Base-by-base conservation (phyloP, 257 asterid species). In the Gentiana dahurica region DNA sequence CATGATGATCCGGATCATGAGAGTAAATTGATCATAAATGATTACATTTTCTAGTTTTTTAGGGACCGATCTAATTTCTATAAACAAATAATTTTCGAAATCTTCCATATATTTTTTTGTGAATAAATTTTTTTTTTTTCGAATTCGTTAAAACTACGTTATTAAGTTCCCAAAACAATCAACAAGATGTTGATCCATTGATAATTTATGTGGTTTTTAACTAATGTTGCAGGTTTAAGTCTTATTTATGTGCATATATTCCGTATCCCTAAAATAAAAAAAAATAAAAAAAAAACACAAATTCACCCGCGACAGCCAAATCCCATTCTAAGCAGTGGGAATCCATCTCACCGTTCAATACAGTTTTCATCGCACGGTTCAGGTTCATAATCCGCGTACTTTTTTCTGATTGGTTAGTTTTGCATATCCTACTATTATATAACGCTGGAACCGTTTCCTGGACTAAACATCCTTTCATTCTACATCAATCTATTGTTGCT, bases 301-400 rank as follows among this genome's bases (percentile, higher is more conserved):
- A 4, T 39, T 2, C 9, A n/a, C 60, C 48, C 12, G 41, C 8
- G 49, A 12, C 13, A 13, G 3, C 9, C 47, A n/a, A 35, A 36
- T 9, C 34, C 36, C 13, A 4, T 54, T 44, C 9, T 10, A 44
- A 32, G 51, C 51, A 9, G 33, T 43, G 11, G 32, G 2, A 57
- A 10, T 24, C 3, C 2, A 75, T 68, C 75, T 12, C 3, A 41
- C 80, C 83, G 77, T 84, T 65, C 36, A 61, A 39, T 61, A 1
- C 0, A 0, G 1, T 7, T 11, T 55, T 57, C 54, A 81, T 79
- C 83, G 34, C 12, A 84, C 79, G 81, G 79, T 8, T 11, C 1
- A 1, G 10, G 35, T 58, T 9, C 3, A 53, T 49, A 67, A 81
- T 84, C 90, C 77, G 57, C 41, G n/a, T 58, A 15, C 71, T 64